Evolutionary conservation across 305 asterid species (phyloP), one percentile per base, ranked within the genome.

Genomic region (Rubia tinctorum): DNA sequence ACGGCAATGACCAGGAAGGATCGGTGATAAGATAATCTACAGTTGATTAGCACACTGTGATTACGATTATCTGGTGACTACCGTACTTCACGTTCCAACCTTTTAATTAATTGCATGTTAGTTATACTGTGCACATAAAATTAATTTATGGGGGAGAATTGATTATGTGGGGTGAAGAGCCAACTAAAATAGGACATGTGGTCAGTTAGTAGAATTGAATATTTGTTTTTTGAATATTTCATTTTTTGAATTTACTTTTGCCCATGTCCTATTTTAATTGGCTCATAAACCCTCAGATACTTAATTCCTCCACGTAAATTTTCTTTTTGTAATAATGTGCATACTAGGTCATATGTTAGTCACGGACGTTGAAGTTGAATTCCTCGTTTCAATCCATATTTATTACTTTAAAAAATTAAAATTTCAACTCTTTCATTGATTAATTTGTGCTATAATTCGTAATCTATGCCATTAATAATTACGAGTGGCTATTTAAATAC

Each of bases 341-440:
- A 53, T 53, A 53, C 59, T 45, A 74, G 75, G 80, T 74, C 81
- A 13, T 72, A 7, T 18, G 69, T 75, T 79, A 78, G 82, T 71
- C 76, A 75, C 60, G 49, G 44, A 65, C 76, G 30, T 83, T 83
- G 86, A 83, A 78, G 79, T 80, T 78, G 83, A 80, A 76, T 70
- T 67, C 74, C 76, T 75, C 73, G 34, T 62, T 71, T 58, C 47
- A 23, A 61, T 68, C 67, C 23, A 17, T 17, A 15, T 71, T 55
- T 44, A 25, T 42, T 17, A 15, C 8, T 64, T 2, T 39, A 7
- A 5, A 11, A 27, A 27, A 23, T 12, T 14, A 8, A 58, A 58
- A 59, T 9, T 61, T 64, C 47, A 34, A 64, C 47, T 64, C 69
- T 64, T 11, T 63, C 22, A 22, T 7, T 13, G 40, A 53, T 53